phyloP scores from a whole-genome alignment of 2,329 filamentous ascomycete species.

The Diplodia intermedia region DNA sequence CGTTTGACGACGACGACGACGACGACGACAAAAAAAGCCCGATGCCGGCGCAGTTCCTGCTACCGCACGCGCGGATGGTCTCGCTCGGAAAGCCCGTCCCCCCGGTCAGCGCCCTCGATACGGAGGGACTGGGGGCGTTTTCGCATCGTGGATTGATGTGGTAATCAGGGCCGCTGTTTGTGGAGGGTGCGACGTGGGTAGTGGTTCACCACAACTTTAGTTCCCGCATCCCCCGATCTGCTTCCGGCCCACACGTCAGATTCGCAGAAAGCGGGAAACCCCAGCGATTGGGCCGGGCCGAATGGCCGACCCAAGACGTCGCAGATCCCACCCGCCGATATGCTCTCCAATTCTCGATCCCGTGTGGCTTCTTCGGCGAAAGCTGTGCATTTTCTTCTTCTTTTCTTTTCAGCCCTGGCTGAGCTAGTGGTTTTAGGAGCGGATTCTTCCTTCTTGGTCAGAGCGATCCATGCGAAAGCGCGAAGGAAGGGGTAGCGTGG shows the following conservation, averaged over 20 bases:
- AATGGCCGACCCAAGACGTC: not conserved
- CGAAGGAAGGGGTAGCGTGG: not conserved
- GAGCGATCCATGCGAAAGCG: not conserved
- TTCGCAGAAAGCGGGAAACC: too few species aligned
- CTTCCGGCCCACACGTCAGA: too few species aligned
- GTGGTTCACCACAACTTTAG: not conserved
- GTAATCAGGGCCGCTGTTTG: not conserved
- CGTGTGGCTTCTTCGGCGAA: not conserved
- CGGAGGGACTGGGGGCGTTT: not conserved
- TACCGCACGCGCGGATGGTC: too few species aligned
- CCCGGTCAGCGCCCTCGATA: too few species aligned
- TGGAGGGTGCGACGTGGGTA: not conserved
- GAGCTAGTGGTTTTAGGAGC: not conserved
- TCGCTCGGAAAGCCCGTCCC: too few species aligned
- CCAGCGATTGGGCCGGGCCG: not conserved
- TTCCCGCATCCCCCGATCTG: not conserved
- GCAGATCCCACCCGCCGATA: not conserved
- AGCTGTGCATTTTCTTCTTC: not conserved
- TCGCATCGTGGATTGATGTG: not conserved
- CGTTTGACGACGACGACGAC: not conserved
- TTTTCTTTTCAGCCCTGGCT: not conserved
- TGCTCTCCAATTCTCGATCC: not conserved
- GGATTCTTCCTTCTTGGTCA: not conserved
- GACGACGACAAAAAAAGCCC: too few species aligned
- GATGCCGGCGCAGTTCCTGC: too few species aligned